A percentile compares a stretch with the other conserved stretches of the same genome.
Evolutionary conservation across 1,284 basidiomycete genomes (phyloP).

Genomic region (Rhodotorula sp.): DNA sequence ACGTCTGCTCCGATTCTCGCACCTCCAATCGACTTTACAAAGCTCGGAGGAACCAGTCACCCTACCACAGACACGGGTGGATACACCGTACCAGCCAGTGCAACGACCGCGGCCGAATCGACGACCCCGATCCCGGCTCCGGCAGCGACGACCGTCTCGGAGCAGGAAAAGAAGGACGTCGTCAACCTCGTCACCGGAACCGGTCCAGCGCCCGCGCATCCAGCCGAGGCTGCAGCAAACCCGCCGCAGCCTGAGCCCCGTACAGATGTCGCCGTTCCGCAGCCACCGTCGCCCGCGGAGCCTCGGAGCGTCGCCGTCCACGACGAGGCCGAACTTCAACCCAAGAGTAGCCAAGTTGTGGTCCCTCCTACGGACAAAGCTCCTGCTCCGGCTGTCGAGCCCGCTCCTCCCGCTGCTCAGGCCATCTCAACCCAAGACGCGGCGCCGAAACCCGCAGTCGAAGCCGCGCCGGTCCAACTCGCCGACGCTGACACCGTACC

Average conservation of each 20-base stretch:
- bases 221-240: background rate
- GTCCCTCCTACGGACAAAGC: constrained; percentile 16
- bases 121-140: background rate
- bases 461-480: constrained; percentile 22
- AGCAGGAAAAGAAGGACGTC: background rate
- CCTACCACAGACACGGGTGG: too few species aligned
- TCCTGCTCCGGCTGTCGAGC: constrained; percentile 16
- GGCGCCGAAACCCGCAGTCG: constrained; percentile 22
- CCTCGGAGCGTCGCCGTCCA: background rate
- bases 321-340: constrained; percentile 1
- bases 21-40: constrained; percentile 4
- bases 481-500: background rate
- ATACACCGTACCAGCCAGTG: background rate
- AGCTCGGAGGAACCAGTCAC: background rate
- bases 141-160: background rate
- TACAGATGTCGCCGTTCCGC: too few species aligned
- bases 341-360: background rate
- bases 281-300: background rate
- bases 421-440: constrained; percentile 16
- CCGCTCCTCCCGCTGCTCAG: constrained; percentile 10
- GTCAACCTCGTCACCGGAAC: constrained; percentile 6
- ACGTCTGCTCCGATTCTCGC: background rate
- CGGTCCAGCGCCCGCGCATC: background rate
- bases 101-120: background rate
- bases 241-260: background rate